phyloP scores from a whole-genome alignment of 768 basidiomycete species.

The Amanita pallidorosea region DNA sequence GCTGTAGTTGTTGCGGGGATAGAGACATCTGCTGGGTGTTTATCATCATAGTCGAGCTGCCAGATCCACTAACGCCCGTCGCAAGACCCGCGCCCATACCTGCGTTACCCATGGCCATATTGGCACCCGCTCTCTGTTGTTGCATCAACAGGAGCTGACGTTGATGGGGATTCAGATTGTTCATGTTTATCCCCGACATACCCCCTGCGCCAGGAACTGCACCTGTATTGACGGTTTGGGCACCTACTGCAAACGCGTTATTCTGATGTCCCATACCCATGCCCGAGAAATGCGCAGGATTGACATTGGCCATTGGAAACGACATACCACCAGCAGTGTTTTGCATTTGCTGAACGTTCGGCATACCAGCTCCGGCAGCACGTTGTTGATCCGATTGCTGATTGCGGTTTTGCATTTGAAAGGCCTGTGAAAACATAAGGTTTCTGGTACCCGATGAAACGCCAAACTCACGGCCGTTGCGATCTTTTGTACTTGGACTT shows the following conservation, averaged over 20 bases:
- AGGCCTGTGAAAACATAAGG: not conserved
- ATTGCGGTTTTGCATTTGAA: constrained; percentile 9
- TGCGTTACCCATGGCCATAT: constrained; percentile 15
- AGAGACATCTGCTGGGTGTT: constrained; percentile 18
- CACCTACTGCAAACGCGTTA: constrained; percentile 12
- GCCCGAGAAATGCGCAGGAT: constrained; percentile 6
- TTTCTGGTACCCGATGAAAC: not conserved
- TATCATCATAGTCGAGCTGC: constrained; percentile 24
- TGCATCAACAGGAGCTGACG: constrained; percentile 5
- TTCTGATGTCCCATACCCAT: constrained; percentile 8
- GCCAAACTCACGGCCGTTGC: constrained; percentile 13
- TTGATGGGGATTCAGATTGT: constrained; percentile 18
- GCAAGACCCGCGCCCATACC: constrained; percentile 19
- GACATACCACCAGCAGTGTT: constrained; percentile 11
- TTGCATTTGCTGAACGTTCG: constrained; percentile 8
- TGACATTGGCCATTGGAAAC: constrained; percentile 8
- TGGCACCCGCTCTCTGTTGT: constrained; percentile 17
- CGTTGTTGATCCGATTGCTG: constrained; percentile 15
- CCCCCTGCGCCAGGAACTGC: constrained; percentile 15
- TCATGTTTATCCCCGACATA: constrained; percentile 22
- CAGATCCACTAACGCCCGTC: constrained; percentile 15
- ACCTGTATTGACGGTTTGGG: constrained; percentile 11
- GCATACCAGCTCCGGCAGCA: constrained; percentile 5
- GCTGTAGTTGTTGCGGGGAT: constrained; percentile 24
- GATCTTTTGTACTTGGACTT: constrained; percentile 52